Base-by-base conservation (phyloP, 2,329 filamentous ascomycete species). In the Xylaria sp. region DNA sequence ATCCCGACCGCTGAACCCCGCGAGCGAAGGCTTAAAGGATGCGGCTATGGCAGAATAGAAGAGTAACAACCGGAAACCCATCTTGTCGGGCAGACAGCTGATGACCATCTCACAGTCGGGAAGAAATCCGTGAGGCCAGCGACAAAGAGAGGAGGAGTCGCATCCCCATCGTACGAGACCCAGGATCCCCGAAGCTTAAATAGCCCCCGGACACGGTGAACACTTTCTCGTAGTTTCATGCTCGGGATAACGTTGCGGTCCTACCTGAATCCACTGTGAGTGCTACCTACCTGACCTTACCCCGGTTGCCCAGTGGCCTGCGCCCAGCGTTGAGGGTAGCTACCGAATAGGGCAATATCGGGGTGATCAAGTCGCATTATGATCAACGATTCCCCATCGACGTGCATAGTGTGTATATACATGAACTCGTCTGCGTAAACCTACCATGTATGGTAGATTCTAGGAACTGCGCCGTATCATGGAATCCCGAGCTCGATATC, bases 11-110 rank as follows among this genome's bases (percentile, higher is more conserved):
- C 18, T 55, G 25, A 60, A 35, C 13, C 55, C 63, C 42, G 63
- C 71, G 25, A 72, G 42, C 12, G 72, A 71, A 10, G 54, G 13
- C 51, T 37, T 60, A 13, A 69, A n/a, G 47, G 58, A 66, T 5
- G 63, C 55, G 29, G 61, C 66, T 61, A 69, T 55, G 1, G 35
- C 21, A 25, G 48, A 66, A 29, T 48, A 66, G 21, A 69, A 6
- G 16, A 71, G 37, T 12, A 70, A 66, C 27, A 66, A 68, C 61
- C 50, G 64, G 8, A 70, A 66, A 8, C 66, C 29, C 69, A 67
- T 71, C 21, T 67, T 68, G 67, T 59, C 29, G 29, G 32, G 12
- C 37, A 42, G 12, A 47, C 35, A 40, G 59, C 35, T 40, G 16
- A 63, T 40, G 59, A 35, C 29, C 51, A 60, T 60, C 25, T 48